Percentiles rank a stretch among this genome's conserved stretches.
phyloP scores from a whole-genome alignment of 257 asterid species.

The Paulownia fortunei region DNA sequence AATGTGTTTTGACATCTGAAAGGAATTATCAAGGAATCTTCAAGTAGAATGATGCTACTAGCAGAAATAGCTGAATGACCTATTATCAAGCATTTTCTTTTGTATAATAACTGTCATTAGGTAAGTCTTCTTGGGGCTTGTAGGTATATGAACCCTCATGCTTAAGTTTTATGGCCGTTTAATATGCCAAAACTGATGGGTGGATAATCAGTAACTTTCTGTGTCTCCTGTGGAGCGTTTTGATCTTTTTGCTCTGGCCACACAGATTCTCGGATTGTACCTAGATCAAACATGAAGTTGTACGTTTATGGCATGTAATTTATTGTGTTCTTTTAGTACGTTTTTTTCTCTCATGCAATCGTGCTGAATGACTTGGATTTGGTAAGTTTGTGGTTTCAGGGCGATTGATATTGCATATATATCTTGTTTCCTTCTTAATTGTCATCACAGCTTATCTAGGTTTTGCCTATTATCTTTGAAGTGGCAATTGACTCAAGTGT shows the following conservation, averaged over 20 bases:
- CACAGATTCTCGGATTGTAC: not conserved
- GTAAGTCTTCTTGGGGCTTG: constrained; percentile 25
- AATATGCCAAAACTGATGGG: not conserved
- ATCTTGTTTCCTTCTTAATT: not conserved
- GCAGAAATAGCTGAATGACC: constrained; percentile 9
- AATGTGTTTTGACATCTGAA: not conserved
- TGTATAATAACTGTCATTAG: constrained; percentile 14
- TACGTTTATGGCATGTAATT: not conserved
- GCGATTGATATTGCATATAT: not conserved
- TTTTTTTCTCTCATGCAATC: not conserved
- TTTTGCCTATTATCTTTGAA: too few species aligned
- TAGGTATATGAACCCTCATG: constrained; percentile 24
- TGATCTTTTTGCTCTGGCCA: constrained; percentile 15
- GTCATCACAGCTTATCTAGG: not conserved
- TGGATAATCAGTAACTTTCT: not conserved
- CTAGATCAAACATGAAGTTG: not conserved
- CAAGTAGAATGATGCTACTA: constrained; percentile 23
- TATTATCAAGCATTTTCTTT: constrained; percentile 8
- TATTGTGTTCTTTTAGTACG: not conserved
- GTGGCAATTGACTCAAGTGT: too few species aligned
- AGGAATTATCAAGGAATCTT: not conserved
- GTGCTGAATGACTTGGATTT: not conserved
- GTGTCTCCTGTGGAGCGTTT: not conserved
- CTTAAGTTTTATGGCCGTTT: not conserved
- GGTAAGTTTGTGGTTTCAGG: not conserved